These are phyloP conservation scores for Musa balbisiana DNA, from an alignment of 202 grass and related monocot species.

Conservation along the genomic window DNA sequence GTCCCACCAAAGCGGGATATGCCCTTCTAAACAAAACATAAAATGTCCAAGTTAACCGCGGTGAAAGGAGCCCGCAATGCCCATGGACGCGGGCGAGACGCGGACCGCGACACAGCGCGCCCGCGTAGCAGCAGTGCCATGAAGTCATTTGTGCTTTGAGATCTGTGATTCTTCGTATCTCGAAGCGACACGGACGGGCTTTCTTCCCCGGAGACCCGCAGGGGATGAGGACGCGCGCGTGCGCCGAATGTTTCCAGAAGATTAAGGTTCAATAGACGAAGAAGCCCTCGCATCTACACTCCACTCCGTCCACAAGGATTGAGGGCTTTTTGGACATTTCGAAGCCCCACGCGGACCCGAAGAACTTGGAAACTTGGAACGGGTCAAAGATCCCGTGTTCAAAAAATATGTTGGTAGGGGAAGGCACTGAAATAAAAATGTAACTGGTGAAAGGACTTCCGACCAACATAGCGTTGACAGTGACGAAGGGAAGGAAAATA, in stretches of 20 bases:
- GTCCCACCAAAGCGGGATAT: too few species aligned
- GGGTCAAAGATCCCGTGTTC: constrained; percentile 7
- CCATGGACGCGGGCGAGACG: background rate
- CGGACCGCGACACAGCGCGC: background rate
- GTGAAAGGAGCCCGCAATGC: background rate
- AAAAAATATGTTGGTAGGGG: background rate
- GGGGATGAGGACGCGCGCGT: background rate
- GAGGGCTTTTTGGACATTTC: background rate
- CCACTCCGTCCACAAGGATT: background rate
- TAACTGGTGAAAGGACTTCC: too few species aligned
- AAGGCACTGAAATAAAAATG: too few species aligned
- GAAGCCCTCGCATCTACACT: background rate
- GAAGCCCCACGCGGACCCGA: background rate
- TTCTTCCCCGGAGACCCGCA: background rate
- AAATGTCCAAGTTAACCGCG: background rate
- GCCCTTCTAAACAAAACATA: background rate
- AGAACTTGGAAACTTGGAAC: background rate
- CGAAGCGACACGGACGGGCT: background rate
- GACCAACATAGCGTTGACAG: too few species aligned
- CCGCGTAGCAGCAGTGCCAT: background rate
- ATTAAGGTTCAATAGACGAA: background rate
- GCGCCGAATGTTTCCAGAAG: background rate
- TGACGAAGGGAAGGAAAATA: too few species aligned
- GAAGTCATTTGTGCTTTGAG: background rate
- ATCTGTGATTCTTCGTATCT: background rate